Conservation (phyloP, 306 rosid genomes). For the Arachis hypogaea region DNA sequence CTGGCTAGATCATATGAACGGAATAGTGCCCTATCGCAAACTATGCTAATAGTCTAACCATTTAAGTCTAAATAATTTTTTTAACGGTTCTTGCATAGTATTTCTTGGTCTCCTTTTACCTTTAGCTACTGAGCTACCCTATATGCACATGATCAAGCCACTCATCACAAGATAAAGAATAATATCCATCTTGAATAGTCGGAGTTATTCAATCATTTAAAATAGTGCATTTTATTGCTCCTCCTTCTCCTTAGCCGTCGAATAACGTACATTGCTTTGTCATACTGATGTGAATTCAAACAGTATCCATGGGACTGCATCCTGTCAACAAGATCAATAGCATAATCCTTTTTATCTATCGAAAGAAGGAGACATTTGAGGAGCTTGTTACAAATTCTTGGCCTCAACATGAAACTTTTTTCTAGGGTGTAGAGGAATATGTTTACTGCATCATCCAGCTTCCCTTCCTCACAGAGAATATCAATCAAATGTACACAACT, state of each 20-base stretch:
- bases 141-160: background rate
- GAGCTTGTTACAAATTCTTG: slow-evolving; percentile 48
- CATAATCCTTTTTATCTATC: slow-evolving; percentile 46
- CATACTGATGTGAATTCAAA: slow-evolving; percentile 35
- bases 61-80: too few species aligned
- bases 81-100: background rate
- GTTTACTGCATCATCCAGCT: slow-evolving; percentile 54
- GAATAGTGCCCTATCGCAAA: background rate
- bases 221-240: slow-evolving; percentile 13
- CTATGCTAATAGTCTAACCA: background rate
- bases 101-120: background rate
- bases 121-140: background rate
- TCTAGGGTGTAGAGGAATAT: slow-evolving; percentile 68
- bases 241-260: background rate
- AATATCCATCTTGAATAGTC: slow-evolving; percentile 19
- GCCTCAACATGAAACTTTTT: slow-evolving; percentile 52
- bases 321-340: slow-evolving; percentile 50
- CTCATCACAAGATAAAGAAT: background rate
- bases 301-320: slow-evolving; percentile 61
- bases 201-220: slow-evolving; percentile 1
- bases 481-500: slow-evolving; percentile 75
- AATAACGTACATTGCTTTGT: slow-evolving; percentile 44
- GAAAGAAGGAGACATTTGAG: slow-evolving; percentile 48
- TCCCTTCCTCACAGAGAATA: slow-evolving; percentile 53
- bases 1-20: background rate